phyloP scores from a whole-genome alignment of 345 rosid genomes.

The Streptanthus diversifolius region DNA sequence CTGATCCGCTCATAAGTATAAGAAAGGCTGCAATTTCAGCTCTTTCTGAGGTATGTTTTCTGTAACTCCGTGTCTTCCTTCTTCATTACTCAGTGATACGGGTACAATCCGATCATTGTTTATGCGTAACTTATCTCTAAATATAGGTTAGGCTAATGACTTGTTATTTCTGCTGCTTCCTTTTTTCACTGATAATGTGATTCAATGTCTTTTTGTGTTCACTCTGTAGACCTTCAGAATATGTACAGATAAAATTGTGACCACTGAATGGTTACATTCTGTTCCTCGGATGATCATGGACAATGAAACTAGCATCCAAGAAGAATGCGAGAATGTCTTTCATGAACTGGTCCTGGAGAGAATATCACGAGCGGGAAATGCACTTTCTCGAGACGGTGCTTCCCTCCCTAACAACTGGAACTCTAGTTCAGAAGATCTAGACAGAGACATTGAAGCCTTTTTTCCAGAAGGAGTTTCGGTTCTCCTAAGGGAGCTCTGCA shows the following conservation, averaged over 20 bases:
- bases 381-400: slow-evolving; percentile 21
- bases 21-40: slow-evolving; percentile 86
- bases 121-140: neutral
- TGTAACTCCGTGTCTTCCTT: neutral
- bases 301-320: slow-evolving; percentile 89
- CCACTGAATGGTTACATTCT: slow-evolving; percentile 84
- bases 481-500: slow-evolving; percentile 65
- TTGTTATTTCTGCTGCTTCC: neutral
- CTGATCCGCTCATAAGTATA: slow-evolving; percentile 89
- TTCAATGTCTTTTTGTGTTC: slow-evolving; percentile 5
- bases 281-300: slow-evolving; percentile 81
- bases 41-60: slow-evolving; percentile 73
- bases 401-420: slow-evolving; percentile 25
- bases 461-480: slow-evolving; percentile 59
- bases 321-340: slow-evolving; percentile 91
- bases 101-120: neutral
- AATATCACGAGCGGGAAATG: slow-evolving; percentile 54
- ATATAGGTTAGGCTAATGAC: neutral
- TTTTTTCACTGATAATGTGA: slow-evolving; percentile 2
- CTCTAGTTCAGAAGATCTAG: slow-evolving; percentile 33
- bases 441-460: slow-evolving; percentile 45
- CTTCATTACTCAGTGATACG: neutral
- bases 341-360: slow-evolving; percentile 74
- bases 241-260: slow-evolving; percentile 59
- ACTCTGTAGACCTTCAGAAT: slow-evolving; percentile 62